phyloP scores from a whole-genome alignment of 1,284 basidiomycete species.

The Pisolithus thermaeus region DNA sequence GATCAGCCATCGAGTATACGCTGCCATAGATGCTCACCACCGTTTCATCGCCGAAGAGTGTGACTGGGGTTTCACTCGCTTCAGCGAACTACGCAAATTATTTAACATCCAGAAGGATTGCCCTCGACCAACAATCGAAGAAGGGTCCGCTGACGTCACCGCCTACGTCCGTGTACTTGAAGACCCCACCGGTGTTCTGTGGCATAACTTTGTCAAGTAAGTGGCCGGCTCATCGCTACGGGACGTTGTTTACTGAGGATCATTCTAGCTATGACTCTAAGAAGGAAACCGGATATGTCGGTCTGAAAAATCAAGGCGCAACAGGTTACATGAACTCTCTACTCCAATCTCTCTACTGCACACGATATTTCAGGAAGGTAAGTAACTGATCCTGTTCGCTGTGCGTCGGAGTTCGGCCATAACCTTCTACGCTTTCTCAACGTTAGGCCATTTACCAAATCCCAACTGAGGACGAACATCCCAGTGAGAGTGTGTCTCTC shows the following conservation, averaged over 20 bases:
- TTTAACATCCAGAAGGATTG: constrained; percentile 86
- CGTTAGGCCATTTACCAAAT: constrained; percentile 96
- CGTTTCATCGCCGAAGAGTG: constrained; percentile 99
- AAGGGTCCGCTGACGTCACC: constrained; percentile 89
- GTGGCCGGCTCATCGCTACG: constrained; percentile 21
- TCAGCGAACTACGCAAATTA: constrained; percentile 95
- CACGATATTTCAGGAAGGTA: constrained; percentile 91
- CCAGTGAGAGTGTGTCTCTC: constrained; percentile 90
- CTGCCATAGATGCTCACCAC: constrained; percentile 89
- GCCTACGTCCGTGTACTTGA: constrained; percentile 98
- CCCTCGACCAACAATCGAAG: constrained; percentile 89
- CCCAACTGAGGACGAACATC: constrained; percentile 93
- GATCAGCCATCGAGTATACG: neutral
- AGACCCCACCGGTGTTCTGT: constrained; percentile 97
- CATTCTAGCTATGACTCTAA: constrained; percentile 91
- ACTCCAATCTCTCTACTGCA: constrained; percentile 95
- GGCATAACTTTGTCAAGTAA: constrained; percentile 99
- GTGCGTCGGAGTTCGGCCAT: constrained; percentile 8
- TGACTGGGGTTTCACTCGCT: constrained; percentile 99
- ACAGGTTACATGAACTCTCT: constrained; percentile 99
- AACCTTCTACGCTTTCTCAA: constrained; percentile 6
- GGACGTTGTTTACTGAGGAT: constrained; percentile 8
- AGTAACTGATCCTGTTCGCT: constrained; percentile 18
- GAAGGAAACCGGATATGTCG: constrained; percentile 98
- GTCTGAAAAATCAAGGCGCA: constrained; percentile 98